Evolutionary conservation across 2,329 filamentous ascomycete genomes (phyloP), one percentile per base, ranked within the genome.

Genomic region (Ilyonectria robusta): DNA sequence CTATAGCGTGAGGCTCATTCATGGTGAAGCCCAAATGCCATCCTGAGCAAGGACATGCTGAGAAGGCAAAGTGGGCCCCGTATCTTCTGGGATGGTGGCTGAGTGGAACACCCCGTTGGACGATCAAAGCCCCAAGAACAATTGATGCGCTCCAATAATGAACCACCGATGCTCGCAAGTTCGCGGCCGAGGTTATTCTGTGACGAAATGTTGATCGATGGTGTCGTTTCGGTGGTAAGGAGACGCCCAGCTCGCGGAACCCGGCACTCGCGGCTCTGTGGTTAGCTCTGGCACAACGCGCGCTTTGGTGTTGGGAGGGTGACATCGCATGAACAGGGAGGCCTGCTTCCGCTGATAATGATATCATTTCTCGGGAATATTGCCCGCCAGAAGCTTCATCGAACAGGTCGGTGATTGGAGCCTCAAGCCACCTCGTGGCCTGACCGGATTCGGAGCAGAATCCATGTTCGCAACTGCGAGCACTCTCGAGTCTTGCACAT

Each of bases 91-190:
- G 47, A 31, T 31, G 15, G 48, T 53, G 26, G 29, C 47, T 31
- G 29, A 19, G 50, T 53, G 31, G 29, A 42, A 53, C 50, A 47
- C 40, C 6, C 62, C 57, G 59, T 59, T 46, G 53, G 56, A 55
- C 44, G 70, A 74, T 74, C 68, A 64, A 61, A 62, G 66, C 70
- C 19, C 19, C 63, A 23, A 56, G 13, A 26, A 11, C 17, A 44
- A 19, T 19, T 6, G 62, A 74, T 73, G 73, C 73, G 73, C 73
- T 71, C 73, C 73, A 75, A 75, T 75, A 55, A 62, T 37, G 15
- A 21, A 47, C 10, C 31, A n/a, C 40, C 40, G 50, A 17, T 19
- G 6, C 40, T 8, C 23, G 15, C 33, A 26, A 53, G 44, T 17
- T 53, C 26, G 26, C 29, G 11, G 23, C 46, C 47, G 42, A 60